Conservation (phyloP, 192 early-diverging fungal genomes). For the Chytriomyces sp. region DNA sequence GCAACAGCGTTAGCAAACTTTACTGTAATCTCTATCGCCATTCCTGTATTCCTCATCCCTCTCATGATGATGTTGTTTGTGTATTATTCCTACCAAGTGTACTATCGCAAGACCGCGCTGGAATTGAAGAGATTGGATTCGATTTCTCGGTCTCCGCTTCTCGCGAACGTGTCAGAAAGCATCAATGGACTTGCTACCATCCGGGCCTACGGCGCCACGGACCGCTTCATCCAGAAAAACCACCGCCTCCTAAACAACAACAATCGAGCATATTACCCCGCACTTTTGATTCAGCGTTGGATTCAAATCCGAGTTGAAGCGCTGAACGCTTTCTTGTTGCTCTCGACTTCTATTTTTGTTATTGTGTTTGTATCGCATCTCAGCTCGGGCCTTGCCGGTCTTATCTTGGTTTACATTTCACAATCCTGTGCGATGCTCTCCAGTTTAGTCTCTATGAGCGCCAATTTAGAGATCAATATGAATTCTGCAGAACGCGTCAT, state of each 20-base stretch:
- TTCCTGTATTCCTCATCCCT: slow-evolving; percentile 35
- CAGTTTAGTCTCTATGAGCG: slow-evolving; percentile 69
- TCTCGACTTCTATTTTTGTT: slow-evolving; percentile 65
- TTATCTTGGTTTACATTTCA: slow-evolving; percentile 75
- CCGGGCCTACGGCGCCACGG: slow-evolving; percentile 69
- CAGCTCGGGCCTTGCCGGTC: slow-evolving; percentile 79
- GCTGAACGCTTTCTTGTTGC: slow-evolving; percentile 11
- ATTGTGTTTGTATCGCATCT: slow-evolving; percentile 45
- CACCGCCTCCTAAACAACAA: slow-evolving; percentile 20
- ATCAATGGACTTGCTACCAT: slow-evolving; percentile 81
- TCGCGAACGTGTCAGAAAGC: slow-evolving; percentile 74
- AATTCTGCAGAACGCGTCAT: slow-evolving; percentile 16
- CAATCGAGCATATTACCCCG: slow-evolving; percentile 31
- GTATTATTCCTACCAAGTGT: slow-evolving; percentile 65
- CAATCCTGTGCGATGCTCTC: slow-evolving; percentile 73
- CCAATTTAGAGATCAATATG: slow-evolving; percentile 63
- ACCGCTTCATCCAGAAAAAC: slow-evolving; percentile 45
- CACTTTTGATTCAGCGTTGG: slow-evolving; percentile 5
- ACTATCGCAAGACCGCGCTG: slow-evolving; percentile 74
- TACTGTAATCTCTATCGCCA: slow-evolving; percentile 30
- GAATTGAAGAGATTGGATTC: slow-evolving; percentile 83
- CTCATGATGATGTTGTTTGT: slow-evolving; percentile 66
- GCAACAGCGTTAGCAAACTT: slow-evolving; percentile 18
- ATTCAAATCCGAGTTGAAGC: slow-evolving; percentile 17
- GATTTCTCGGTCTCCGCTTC: slow-evolving; percentile 73